Percentiles rank a stretch among this genome's conserved stretches.
Evolutionary conservation across 2,329 filamentous ascomycete species (phyloP).

Genomic region (Clathrospora elynae): DNA sequence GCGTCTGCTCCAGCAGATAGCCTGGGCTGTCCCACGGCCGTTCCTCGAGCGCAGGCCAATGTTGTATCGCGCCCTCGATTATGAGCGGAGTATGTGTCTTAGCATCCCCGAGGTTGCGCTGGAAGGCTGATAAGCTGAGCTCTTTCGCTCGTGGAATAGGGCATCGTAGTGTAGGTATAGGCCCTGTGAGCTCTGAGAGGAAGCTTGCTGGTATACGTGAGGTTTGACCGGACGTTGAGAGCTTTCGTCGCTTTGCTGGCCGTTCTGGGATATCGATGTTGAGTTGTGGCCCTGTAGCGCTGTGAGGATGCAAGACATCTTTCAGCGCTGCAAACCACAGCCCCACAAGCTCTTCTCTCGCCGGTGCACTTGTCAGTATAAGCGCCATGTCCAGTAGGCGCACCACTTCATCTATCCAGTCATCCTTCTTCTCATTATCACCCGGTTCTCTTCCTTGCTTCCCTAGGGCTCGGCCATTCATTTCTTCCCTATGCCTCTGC

Average conservation of each 20-base stretch:
- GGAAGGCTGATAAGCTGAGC: conserved; percentile 35
- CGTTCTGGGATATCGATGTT: conserved; percentile 2
- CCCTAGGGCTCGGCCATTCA: conserved; percentile 20
- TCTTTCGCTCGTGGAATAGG: conserved; percentile 29
- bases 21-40: conserved; percentile 72
- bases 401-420: conserved; percentile 64
- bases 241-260: conserved; percentile 27
- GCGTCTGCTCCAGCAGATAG: conserved; percentile 76
- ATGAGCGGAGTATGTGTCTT: conserved; percentile 62
- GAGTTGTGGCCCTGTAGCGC: neutral
- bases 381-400: conserved; percentile 74
- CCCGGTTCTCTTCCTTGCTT: conserved; percentile 7
- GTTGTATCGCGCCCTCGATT: conserved; percentile 66
- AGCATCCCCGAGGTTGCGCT: conserved; percentile 29
- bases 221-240: neutral
- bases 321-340: conserved; percentile 60
- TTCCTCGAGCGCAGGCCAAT: conserved; percentile 79
- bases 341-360: conserved; percentile 44
- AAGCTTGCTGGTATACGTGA: conserved; percentile 22
- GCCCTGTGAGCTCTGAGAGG: conserved; percentile 10
- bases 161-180: conserved; percentile 17
- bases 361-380: conserved; percentile 65
- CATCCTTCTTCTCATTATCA: conserved; percentile 28
- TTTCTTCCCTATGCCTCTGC: neutral
- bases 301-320: conserved; percentile 4